These are phyloP conservation scores for Alternaria panax DNA, from an alignment of 2,329 filamentous ascomycete genomes.

Conservation along the genomic window DNA sequence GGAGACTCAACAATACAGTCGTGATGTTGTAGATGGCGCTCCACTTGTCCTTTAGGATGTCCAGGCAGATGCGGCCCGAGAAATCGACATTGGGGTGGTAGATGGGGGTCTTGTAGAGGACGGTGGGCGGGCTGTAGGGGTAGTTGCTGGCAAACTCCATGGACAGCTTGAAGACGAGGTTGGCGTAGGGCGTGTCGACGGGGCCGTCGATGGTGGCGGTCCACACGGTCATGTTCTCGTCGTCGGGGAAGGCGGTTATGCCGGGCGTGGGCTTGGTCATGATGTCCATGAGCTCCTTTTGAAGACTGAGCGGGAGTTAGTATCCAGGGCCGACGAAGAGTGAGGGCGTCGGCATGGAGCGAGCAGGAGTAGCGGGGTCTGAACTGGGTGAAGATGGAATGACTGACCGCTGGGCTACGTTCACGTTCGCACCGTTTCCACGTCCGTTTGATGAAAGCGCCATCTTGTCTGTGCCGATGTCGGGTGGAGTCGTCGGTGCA, in stretches of 20 bases:
- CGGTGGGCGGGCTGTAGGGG: constrained; percentile 87
- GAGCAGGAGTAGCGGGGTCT: constrained; percentile 48
- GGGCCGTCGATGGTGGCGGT: constrained; percentile 93
- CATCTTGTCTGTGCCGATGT: constrained; percentile 25
- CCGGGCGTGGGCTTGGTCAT: constrained; percentile 96
- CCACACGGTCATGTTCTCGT: constrained; percentile 86
- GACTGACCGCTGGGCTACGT: constrained; percentile 57
- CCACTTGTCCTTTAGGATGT: constrained; percentile 99
- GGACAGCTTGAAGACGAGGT: constrained; percentile 87
- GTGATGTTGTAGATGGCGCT: constrained; percentile 97
- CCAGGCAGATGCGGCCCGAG: constrained; percentile 92
- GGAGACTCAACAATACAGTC: constrained; percentile 88
- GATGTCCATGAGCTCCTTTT: constrained; percentile 97
- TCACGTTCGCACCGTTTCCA: constrained; percentile 49
- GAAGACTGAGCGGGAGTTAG: constrained; percentile 67
- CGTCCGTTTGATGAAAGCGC: constrained; percentile 33
- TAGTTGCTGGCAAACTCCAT: constrained; percentile 93
- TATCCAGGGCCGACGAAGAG: not conserved
- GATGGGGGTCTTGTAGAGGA: constrained; percentile 97
- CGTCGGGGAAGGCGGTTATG: constrained; percentile 92
- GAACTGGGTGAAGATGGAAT: not conserved
- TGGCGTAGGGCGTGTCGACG: constrained; percentile 87
- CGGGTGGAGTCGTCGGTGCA: not conserved
- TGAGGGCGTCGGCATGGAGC: not conserved
- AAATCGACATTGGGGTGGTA: constrained; percentile 99